A percentile compares a stretch with the other conserved stretches of the same genome.
Evolutionary conservation across 2,329 filamentous ascomycete genomes (phyloP).

Genomic region (Nigrograna mackinnonii): DNA sequence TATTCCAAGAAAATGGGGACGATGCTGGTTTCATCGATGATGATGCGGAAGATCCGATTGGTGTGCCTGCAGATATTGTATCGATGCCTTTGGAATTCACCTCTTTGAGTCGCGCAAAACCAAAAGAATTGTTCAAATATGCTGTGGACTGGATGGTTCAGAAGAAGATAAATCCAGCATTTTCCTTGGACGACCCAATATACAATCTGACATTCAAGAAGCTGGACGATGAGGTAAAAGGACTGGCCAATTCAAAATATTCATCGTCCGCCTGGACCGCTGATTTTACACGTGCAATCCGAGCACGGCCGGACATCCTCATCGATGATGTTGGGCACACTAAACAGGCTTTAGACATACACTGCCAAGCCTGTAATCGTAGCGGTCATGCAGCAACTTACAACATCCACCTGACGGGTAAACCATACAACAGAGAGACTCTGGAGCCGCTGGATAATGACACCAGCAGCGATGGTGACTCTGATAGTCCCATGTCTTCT

Average conservation of each 20-base stretch:
- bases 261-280: conserved; percentile 71
- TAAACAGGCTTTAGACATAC: conserved; percentile 15
- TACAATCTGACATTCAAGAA: conserved; percentile 73
- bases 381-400: conserved; percentile 69
- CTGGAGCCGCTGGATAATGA: conserved; percentile 64
- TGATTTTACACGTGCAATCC: conserved; percentile 68
- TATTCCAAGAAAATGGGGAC: conserved; percentile 58
- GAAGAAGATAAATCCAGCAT: conserved; percentile 74
- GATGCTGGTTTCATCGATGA: conserved; percentile 67
- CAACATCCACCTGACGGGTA: conserved; percentile 65
- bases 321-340: conserved; percentile 30
- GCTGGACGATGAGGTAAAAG: conserved; percentile 70
- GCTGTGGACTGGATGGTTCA: conserved; percentile 82
- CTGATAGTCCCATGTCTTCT: conserved; percentile 3
- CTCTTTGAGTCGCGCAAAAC: conserved; percentile 65
- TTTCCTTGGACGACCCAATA: conserved; percentile 64
- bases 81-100: conserved; percentile 73
- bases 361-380: conserved; percentile 74
- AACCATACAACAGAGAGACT: conserved; percentile 67
- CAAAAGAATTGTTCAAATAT: conserved; percentile 73
- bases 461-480: conserved; percentile 39
- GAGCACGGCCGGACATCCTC: conserved; percentile 64
- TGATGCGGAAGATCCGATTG: conserved; percentile 60
- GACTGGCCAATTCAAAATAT: conserved; percentile 71
- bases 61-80: conserved; percentile 57